A percentile compares a stretch with the other conserved stretches of the same genome.
These are phyloP conservation scores for Microcera coccophila DNA, from an alignment of 2,329 filamentous ascomycete genomes.

Conservation along the genomic window DNA sequence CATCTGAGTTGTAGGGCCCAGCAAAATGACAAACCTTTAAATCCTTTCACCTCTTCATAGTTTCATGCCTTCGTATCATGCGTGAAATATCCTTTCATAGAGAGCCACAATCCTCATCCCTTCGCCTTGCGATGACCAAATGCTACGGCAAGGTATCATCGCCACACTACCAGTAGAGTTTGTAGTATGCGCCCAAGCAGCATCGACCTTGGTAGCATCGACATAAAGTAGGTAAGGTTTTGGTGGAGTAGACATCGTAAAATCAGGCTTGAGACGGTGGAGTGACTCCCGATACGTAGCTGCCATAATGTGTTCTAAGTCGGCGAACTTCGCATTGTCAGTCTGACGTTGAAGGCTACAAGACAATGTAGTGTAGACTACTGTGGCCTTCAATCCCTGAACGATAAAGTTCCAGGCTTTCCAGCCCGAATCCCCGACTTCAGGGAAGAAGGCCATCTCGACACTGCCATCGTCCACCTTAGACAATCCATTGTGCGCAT, in stretches of 20 bases:
- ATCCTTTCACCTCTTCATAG: conserved; percentile 12
- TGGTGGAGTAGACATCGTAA: conserved; percentile 3
- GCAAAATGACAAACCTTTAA: not conserved
- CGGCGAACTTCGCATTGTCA: conserved; percentile 1
- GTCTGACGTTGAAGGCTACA: conserved; percentile 4
- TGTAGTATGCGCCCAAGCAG: conserved; percentile 13
- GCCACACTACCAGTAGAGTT: conserved; percentile 11
- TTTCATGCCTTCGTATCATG: conserved; percentile 7
- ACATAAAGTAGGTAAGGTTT: conserved; percentile 33
- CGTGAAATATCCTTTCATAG: conserved; percentile 23
- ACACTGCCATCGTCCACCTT: conserved; percentile 26
- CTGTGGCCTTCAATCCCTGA: conserved; percentile 13
- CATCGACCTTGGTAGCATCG: conserved; percentile 20
- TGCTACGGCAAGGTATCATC: conserved; percentile 35
- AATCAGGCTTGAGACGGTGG: conserved; percentile 14
- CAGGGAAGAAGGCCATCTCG: conserved; percentile 20
- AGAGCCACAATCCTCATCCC: conserved; percentile 33
- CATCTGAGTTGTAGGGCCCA: not conserved
- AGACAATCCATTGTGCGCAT: conserved; percentile 59
- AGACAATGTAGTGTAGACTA: conserved; percentile 32
- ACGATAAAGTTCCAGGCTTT: conserved; percentile 29
- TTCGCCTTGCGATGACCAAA: conserved; percentile 33
- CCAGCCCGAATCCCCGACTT: conserved; percentile 23
- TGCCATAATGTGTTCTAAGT: conserved; percentile 16
- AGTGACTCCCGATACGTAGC: conserved; percentile 23